These are phyloP conservation scores for Lunularia cruciata DNA, from an alignment of 225 moss, liverwort and hornwort genomes.

Conservation along the genomic window DNA sequence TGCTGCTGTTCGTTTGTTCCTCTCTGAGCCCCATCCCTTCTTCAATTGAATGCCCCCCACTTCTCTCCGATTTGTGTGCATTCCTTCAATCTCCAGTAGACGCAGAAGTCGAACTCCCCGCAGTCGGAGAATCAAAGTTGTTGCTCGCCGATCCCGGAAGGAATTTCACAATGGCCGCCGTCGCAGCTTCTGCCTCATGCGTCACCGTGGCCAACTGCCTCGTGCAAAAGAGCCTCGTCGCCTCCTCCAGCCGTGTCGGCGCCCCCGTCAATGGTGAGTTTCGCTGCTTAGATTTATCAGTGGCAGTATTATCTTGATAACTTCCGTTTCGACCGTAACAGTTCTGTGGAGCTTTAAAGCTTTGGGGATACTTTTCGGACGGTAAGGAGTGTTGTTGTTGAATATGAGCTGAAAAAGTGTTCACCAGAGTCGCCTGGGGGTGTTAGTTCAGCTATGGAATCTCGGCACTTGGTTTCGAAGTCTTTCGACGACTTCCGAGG, in stretches of 20 bases:
- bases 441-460: too few species aligned
- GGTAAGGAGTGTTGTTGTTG: too few species aligned
- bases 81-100: background rate
- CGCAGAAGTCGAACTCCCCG: too few species aligned
- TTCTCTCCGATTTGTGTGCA: background rate
- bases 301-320: too few species aligned
- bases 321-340: too few species aligned
- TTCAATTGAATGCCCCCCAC: background rate
- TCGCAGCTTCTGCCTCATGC: constrained; percentile 39
- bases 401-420: too few species aligned
- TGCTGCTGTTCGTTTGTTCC: background rate
- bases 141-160: background rate
- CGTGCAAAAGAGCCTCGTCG: constrained; percentile 39
- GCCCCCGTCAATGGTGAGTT: constrained; percentile 23
- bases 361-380: too few species aligned
- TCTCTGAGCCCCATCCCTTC: background rate
- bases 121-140: background rate
- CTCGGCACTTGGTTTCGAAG: too few species aligned
- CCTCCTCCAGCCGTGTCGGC: constrained; percentile 36
- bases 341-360: too few species aligned
- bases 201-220: constrained; percentile 43
- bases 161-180: constrained; percentile 49
- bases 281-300: background rate
- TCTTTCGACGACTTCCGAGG: too few species aligned
- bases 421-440: too few species aligned